Conservation (phyloP, 148 eudicot species). For the Persicaria maculosa region DNA sequence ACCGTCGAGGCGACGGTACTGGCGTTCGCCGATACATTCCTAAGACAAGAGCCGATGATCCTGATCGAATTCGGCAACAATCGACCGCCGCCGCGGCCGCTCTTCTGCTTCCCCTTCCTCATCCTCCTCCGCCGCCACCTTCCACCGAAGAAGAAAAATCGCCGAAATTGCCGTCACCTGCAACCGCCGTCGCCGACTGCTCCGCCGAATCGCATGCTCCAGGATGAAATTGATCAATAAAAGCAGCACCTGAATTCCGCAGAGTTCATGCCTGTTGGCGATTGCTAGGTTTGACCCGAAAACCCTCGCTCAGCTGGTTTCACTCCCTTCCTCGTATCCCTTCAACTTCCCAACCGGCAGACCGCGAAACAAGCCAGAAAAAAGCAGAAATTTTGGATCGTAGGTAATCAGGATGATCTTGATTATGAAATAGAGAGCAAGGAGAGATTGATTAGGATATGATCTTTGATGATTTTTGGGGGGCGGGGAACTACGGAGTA, state of each 20-base stretch:
- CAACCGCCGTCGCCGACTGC: background rate
- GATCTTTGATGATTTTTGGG: background rate
- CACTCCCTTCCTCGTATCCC: background rate
- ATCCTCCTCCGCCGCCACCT: constrained; percentile 11
- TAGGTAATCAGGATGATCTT: background rate
- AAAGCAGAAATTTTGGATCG: background rate
- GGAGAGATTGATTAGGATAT: background rate
- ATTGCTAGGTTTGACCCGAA: background rate
- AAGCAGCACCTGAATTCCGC: background rate
- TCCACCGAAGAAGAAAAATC: constrained; percentile 4
- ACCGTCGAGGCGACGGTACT: constrained; percentile 22
- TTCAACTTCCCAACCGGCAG: background rate
- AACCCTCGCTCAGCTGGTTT: background rate
- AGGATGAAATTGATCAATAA: background rate
- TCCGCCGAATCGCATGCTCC: background rate
- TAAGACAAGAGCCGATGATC: constrained; percentile 32
- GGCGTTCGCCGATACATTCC: constrained; percentile 32
- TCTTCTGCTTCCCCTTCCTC: constrained; percentile 16
- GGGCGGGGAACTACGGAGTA: background rate
- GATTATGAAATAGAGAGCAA: background rate
- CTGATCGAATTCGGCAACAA: constrained; percentile 31
- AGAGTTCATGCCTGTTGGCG: background rate
- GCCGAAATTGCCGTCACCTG: background rate
- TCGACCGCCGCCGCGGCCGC: constrained; percentile 10
- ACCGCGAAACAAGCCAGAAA: background rate